phyloP scores from a whole-genome alignment of 371 early-diverging fungal species.

The Rozella allomycis region DNA sequence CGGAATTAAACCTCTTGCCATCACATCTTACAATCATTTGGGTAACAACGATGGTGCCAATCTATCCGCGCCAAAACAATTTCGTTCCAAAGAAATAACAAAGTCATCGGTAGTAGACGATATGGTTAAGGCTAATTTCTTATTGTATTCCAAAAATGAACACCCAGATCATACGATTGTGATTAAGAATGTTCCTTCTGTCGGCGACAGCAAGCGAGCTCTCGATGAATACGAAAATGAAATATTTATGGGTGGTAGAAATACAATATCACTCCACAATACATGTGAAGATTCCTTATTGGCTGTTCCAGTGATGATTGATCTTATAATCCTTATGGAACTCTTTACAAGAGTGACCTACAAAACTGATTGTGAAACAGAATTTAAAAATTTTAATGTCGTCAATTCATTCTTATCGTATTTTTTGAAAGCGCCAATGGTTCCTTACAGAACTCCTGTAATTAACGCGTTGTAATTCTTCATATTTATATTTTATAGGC shows the following conservation, averaged over 20 bases:
- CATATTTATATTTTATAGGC: no score
- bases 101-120: conserved; percentile 93
- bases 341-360: conserved; percentile 83
- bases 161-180: conserved; percentile 87
- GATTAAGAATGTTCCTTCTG: conserved; percentile 90
- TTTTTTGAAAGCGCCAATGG: conserved; percentile 19
- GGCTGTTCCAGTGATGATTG: conserved; percentile 86
- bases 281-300: conserved; percentile 92
- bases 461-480: conserved; percentile 1
- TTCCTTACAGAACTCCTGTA: background rate
- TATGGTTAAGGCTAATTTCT: conserved; percentile 78
- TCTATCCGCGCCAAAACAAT: conserved; percentile 84
- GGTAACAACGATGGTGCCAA: conserved; percentile 97
- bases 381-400: conserved; percentile 65
- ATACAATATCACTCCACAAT: conserved; percentile 86
- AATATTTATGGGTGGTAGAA: conserved; percentile 91
- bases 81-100: conserved; percentile 91
- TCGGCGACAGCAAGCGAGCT: conserved; percentile 91
- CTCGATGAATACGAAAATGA: conserved; percentile 89
- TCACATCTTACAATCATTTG: conserved; percentile 91
- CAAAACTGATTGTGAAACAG: conserved; percentile 32
- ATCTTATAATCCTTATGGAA: conserved; percentile 75
- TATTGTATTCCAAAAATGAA: conserved; percentile 60
- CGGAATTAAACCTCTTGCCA: conserved; percentile 89
- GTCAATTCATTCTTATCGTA: conserved; percentile 45